Percentiles rank a stretch among this genome's conserved stretches.
These are phyloP conservation scores for Curvularia verruculosa DNA, from an alignment of 2,329 filamentous ascomycete genomes.

Conservation along the genomic window DNA sequence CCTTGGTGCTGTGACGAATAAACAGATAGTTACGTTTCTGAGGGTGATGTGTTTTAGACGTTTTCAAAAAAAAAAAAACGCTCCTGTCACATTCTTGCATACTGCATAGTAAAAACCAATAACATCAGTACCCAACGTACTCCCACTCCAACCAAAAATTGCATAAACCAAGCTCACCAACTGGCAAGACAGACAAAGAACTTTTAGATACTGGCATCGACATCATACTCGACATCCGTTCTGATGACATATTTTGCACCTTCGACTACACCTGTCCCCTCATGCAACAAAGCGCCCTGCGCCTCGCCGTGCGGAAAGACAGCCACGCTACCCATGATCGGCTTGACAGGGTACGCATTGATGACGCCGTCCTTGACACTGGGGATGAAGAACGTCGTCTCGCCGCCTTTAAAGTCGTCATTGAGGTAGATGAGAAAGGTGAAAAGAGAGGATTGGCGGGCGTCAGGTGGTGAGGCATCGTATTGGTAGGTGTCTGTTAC, in stretches of 20 bases:
- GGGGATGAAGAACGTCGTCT: constrained; percentile 74
- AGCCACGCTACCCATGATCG: constrained; percentile 71
- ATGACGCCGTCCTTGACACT: constrained; percentile 67
- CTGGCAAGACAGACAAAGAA: background rate
- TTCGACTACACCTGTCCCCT: constrained; percentile 72
- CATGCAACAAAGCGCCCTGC: constrained; percentile 68
- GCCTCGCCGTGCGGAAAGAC: constrained; percentile 74
- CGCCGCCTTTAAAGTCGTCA: constrained; percentile 73
- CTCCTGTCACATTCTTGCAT: too few relatives aligned
- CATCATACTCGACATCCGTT: constrained; percentile 73
- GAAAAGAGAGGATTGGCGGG: constrained; percentile 70
- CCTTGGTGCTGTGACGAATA: too few relatives aligned
- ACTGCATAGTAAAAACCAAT: too few relatives aligned
- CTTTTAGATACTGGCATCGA: constrained; percentile 37
- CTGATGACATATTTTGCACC: constrained; percentile 72
- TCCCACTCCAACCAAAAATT: background rate
- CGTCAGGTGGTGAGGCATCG: constrained; percentile 65
- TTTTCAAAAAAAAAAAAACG: too few relatives aligned
- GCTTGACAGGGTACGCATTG: constrained; percentile 72
- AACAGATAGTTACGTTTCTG: too few relatives aligned
- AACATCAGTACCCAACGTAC: too few relatives aligned
- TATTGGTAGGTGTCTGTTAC: constrained; percentile 66
- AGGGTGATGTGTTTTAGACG: too few relatives aligned
- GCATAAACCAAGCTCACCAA: background rate
- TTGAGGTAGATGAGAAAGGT: constrained; percentile 74